Percentiles rank a stretch among this genome's conserved stretches.
These are phyloP conservation scores for Coemansia sp. DNA, from an alignment of 192 early-diverging fungal genomes.

Conservation along the genomic window DNA sequence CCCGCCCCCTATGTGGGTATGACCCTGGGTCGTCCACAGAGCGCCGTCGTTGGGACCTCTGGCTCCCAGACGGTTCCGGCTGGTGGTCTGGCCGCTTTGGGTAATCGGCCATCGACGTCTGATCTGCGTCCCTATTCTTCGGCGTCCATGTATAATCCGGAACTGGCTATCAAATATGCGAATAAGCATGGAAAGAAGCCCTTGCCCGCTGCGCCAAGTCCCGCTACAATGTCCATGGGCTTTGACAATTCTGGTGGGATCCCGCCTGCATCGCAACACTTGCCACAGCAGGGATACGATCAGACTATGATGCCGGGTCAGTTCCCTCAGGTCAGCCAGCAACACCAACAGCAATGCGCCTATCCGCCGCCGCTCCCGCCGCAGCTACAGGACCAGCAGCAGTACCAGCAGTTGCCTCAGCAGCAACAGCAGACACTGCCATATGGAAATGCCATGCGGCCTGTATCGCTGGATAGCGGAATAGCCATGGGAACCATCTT, in stretches of 20 bases:
- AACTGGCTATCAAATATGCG: constrained; percentile 47
- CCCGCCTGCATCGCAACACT: background rate
- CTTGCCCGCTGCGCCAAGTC: constrained; percentile 31
- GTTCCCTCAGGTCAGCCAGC: constrained; percentile 10
- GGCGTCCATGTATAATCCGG: constrained; percentile 47
- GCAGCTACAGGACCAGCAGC: constrained; percentile 6
- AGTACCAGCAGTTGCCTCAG: background rate
- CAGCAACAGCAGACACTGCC: constrained; percentile 7
- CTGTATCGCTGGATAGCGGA: constrained; percentile 1
- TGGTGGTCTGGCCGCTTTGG: background rate
- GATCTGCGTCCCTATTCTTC: constrained; percentile 54
- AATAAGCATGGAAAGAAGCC: constrained; percentile 52
- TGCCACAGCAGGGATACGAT: constrained; percentile 18
- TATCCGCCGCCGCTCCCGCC: background rate
- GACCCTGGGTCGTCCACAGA: constrained; percentile 1
- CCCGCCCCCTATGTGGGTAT: constrained; percentile 3
- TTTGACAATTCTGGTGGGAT: background rate
- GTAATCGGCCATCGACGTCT: constrained; percentile 39
- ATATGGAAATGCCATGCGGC: constrained; percentile 14
- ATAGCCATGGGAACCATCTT: constrained; percentile 2
- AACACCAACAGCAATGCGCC: constrained; percentile 17
- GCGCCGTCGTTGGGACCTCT: background rate
- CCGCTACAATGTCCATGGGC: background rate
- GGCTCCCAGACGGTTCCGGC: constrained; percentile 1
- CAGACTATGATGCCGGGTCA: constrained; percentile 51